Evolutionary conservation across 2,329 filamentous ascomycete species (phyloP).

Genomic region (Phialophora chinensis): DNA sequence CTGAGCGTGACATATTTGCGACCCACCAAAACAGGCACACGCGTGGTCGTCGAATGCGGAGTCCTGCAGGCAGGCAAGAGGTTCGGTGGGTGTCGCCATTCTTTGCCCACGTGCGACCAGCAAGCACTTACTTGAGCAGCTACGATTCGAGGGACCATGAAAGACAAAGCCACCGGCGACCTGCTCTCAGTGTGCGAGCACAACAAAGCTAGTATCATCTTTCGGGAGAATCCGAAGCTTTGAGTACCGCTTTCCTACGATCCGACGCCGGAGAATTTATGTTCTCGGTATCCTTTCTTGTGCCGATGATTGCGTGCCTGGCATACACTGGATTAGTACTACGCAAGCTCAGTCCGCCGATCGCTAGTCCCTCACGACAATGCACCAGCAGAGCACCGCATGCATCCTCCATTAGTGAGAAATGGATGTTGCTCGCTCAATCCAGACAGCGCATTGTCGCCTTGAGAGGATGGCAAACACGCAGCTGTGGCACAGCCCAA

Average conservation of each 20-base stretch:
- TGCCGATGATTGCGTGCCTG: not conserved
- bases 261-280: not conserved
- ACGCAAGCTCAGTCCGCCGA: not conserved
- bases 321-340: not conserved
- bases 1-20: slow-evolving; percentile 29
- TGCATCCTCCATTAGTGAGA: not conserved
- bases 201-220: slow-evolving; percentile 31
- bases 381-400: not conserved
- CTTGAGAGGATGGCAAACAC: not conserved
- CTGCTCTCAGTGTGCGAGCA: slow-evolving; percentile 28
- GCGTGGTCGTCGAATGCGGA: slow-evolving; percentile 27
- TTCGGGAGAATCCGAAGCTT: slow-evolving; percentile 17
- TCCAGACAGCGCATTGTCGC: not conserved
- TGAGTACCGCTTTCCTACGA: slow-evolving; percentile 1
- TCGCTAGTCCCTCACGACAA: not conserved
- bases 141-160: slow-evolving; percentile 25
- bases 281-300: not conserved
- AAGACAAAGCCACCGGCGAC: slow-evolving; percentile 23
- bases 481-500: not conserved
- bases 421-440: not conserved
- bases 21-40: slow-evolving; percentile 21
- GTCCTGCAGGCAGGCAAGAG: slow-evolving; percentile 23
- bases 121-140: slow-evolving; percentile 6
- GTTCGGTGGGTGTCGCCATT: slow-evolving; percentile 8
- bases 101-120: not conserved